Percentiles rank a stretch among this genome's conserved stretches.
Conservation (phyloP, 306 rosid genomes). For the Malus fusca region DNA sequence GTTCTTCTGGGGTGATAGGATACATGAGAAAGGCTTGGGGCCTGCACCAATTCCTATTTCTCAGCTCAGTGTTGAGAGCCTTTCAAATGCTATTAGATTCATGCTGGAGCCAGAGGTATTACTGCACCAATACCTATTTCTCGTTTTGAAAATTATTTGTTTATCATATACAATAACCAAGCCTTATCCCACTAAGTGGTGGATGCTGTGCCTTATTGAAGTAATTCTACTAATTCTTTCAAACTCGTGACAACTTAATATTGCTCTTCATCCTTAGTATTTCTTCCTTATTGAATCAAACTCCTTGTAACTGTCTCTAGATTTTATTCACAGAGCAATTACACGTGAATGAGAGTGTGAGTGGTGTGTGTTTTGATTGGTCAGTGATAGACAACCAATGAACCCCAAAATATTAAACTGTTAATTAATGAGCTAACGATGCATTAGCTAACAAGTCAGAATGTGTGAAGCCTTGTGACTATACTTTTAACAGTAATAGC, state of each 20-base stretch:
- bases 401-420: background rate
- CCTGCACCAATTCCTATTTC: slow-evolving; percentile 76
- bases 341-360: background rate
- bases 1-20: slow-evolving; percentile 94
- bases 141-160: background rate
- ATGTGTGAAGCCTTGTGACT: background rate
- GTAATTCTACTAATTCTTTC: background rate
- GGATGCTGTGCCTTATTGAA: background rate
- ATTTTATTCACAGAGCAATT: background rate
- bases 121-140: background rate
- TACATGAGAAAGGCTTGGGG: slow-evolving; percentile 69
- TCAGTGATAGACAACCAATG: background rate
- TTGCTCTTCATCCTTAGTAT: background rate
- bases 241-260: background rate
- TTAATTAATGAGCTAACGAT: background rate
- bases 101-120: slow-evolving; percentile 94
- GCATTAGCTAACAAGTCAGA: background rate
- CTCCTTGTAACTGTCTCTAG: background rate
- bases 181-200: background rate
- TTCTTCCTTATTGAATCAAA: background rate
- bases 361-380: background rate
- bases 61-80: slow-evolving; percentile 51
- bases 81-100: slow-evolving; percentile 67
- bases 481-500: background rate
- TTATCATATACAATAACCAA: background rate